Evolutionary conservation across 495 filamentous ascomycete genomes (phyloP), one percentile per base, ranked within the genome.

Genomic region (Daldinia childiae): DNA sequence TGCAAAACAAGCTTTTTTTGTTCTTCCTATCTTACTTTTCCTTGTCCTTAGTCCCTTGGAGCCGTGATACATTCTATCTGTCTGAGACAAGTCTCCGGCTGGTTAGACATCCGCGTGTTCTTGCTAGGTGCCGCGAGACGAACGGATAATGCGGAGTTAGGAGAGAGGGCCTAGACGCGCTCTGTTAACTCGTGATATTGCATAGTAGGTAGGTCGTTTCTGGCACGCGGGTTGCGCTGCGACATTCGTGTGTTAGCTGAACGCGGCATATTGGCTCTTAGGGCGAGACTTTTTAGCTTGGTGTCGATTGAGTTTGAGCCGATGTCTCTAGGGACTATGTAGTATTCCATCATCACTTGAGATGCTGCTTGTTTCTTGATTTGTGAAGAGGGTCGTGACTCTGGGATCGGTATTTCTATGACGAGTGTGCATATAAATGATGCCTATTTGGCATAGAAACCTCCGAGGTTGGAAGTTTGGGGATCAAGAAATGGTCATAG

Each of bases 231-330:
- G 64, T 63, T 34, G 62, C 6, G 62, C 62, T 67, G 58, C 69
- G 58, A 57, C 34, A 59, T 32, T 38, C 15, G 26, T 51, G 58
- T 67, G 48, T 48, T 67, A 72, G 63, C 52, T 67, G 69, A 51
- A 41, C 15, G 30, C 63, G 48, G 52, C 17, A 19, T 62, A 21
- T 58, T 30, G 43, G 15, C 43, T 54, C n/a, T 15, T 34, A 19
- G 41, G 54, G 54, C 45, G 61, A 39, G 24, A 52, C 7, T 21
- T 41, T 70, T 71, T 19, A 52, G 58, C 62, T 58, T 24, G 17
- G 56, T 27, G 41, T 15, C 5, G 27, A 29, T 29, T 29, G 5
- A 0, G 6, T 29, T 29, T 19, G 27, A 19, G n/a, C 6, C 41
- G 39, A 11, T 48, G 43, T 48, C 43, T 48, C 8, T 48, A 3